Conservation (phyloP, 257 asterid species). For the Ehretia macrophylla region DNA sequence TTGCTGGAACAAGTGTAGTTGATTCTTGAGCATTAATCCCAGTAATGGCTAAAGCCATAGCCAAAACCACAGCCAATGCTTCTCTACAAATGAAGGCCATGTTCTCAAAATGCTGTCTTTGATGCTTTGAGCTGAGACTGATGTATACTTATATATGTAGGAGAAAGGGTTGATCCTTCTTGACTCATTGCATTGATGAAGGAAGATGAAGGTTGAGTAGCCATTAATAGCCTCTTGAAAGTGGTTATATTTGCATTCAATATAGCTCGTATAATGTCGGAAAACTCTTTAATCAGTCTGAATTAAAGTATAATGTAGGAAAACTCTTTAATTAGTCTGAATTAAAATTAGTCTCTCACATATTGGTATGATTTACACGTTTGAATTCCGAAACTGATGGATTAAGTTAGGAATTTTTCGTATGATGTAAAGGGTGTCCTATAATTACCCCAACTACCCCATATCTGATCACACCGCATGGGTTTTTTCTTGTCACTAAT, state of each 20-base stretch:
- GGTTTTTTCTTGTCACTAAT: neutral
- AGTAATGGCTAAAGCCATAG: slow-evolving; percentile 27
- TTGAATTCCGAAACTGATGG: too few relatives aligned
- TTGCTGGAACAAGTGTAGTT: slow-evolving; percentile 58
- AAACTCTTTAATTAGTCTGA: too few relatives aligned
- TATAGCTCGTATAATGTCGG: neutral
- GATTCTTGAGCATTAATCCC: slow-evolving; percentile 38
- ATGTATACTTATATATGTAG: neutral
- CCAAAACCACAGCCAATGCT: slow-evolving; percentile 14
- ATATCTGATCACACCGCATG: neutral
- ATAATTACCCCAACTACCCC: neutral
- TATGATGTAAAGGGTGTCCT: too few relatives aligned
- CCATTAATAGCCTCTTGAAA: slow-evolving; percentile 40
- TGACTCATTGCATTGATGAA: slow-evolving; percentile 11
- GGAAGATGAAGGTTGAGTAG: slow-evolving; percentile 33
- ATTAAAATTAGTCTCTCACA: too few relatives aligned
- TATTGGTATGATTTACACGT: too few relatives aligned
- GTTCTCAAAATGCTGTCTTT: slow-evolving; percentile 19
- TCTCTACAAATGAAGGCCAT: slow-evolving; percentile 17
- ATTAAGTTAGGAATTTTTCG: too few relatives aligned
- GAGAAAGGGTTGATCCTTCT: neutral
- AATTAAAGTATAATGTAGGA: too few relatives aligned
- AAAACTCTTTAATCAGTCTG: too few relatives aligned
- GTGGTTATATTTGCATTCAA: slow-evolving; percentile 44
- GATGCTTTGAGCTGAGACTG: neutral